Conservation (phyloP, 2,329 filamentous ascomycete genomes). For the Nothophaeocryptopus gaeumannii region DNA sequence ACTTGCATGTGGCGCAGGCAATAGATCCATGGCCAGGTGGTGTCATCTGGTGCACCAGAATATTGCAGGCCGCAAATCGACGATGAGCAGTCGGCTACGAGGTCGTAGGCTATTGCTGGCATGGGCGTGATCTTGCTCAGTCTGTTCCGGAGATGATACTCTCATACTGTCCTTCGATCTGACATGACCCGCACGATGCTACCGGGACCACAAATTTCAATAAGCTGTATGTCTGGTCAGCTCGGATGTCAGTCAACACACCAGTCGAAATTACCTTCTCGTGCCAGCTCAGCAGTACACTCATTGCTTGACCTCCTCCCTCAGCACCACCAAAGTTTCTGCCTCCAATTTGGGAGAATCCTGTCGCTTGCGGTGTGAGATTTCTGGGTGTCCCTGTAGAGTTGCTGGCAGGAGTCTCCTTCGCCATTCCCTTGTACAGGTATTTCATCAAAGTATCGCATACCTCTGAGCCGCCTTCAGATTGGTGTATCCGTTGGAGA, state of each 20-base stretch:
- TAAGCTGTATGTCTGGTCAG: conserved; percentile 52
- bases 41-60: too few relatives aligned
- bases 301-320: conserved; percentile 79
- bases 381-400: conserved; percentile 32
- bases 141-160: conserved; percentile 8
- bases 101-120: too few relatives aligned
- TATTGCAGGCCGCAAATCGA: too few relatives aligned
- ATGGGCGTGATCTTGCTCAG: too few relatives aligned
- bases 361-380: conserved; percentile 73
- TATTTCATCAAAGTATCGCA: conserved; percentile 98
- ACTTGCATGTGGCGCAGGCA: too few relatives aligned
- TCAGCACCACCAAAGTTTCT: conserved; percentile 54
- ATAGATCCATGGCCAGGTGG: too few relatives aligned
- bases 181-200: conserved; percentile 92
- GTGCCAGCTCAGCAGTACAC: conserved; percentile 95
- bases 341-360: conserved; percentile 73
- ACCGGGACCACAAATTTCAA: conserved; percentile 87
- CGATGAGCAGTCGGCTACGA: too few relatives aligned
- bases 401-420: conserved; percentile 33
- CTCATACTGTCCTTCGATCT: conserved; percentile 84
- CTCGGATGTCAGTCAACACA: background rate
- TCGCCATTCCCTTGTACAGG: conserved; percentile 85
- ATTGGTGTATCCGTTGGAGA: conserved; percentile 73
- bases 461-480: conserved; percentile 76
- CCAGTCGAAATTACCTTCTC: conserved; percentile 63